These are phyloP conservation scores for Emmonsia crescens DNA, from an alignment of 2,329 filamentous ascomycete species.

Conservation along the genomic window DNA sequence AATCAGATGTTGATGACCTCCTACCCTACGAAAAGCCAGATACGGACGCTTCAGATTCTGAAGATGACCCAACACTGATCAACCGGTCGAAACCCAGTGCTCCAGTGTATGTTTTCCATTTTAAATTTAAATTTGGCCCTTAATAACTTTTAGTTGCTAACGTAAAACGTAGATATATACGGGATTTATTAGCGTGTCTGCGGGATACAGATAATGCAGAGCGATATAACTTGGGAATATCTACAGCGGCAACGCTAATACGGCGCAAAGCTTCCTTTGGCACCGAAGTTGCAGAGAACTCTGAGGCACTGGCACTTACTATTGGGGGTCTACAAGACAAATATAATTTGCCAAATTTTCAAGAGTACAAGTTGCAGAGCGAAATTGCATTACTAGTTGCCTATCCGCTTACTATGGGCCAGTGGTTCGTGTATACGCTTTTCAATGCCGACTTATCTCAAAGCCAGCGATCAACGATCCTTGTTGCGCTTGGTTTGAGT, in stretches of 20 bases:
- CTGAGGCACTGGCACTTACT: constrained; percentile 65
- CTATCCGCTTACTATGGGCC: constrained; percentile 65
- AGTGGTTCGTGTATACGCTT: constrained; percentile 73
- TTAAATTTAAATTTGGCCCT: background rate
- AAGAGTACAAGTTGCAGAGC: constrained; percentile 62
- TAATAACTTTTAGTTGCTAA: constrained; percentile 9
- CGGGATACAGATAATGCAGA: constrained; percentile 77
- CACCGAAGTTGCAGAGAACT: constrained; percentile 74
- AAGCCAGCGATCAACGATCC: constrained; percentile 67
- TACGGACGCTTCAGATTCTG: constrained; percentile 80
- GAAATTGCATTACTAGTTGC: constrained; percentile 74
- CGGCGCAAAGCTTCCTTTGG: constrained; percentile 82
- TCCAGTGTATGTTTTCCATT: constrained; percentile 50
- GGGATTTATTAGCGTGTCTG: constrained; percentile 69
- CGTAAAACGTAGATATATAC: constrained; percentile 52
- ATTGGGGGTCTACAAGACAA: constrained; percentile 76
- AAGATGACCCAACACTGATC: constrained; percentile 82
- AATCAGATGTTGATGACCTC: constrained; percentile 56
- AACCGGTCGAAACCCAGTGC: constrained; percentile 70
- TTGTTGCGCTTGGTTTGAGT: constrained; percentile 70
- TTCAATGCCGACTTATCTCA: constrained; percentile 90
- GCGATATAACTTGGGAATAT: constrained; percentile 66
- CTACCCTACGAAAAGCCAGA: constrained; percentile 74
- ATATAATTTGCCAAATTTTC: constrained; percentile 68
- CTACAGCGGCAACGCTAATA: constrained; percentile 67